Conservation (phyloP, 2,329 filamentous ascomycete species). For the Beauveria scarabaeidicola region DNA sequence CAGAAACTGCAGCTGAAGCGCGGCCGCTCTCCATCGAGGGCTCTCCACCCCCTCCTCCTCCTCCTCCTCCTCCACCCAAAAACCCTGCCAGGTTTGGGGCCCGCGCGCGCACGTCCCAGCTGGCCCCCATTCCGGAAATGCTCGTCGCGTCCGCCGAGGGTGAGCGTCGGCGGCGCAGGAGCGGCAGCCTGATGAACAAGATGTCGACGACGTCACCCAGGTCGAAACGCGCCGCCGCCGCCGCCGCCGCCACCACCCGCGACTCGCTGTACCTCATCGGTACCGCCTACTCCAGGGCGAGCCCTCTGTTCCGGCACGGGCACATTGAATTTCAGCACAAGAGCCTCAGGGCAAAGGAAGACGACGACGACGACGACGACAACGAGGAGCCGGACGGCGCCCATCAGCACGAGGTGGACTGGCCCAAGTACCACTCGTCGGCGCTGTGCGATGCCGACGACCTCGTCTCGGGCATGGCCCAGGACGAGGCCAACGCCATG, state of each 20-base stretch:
- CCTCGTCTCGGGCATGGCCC: constrained; percentile 32
- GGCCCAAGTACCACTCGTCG: constrained; percentile 58
- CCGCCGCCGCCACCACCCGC: background rate
- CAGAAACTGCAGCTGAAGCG: background rate
- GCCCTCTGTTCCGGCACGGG: constrained; percentile 9
- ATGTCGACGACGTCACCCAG: background rate
- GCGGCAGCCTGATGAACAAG: background rate
- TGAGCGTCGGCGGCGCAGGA: background rate
- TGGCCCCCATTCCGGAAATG: constrained; percentile 36
- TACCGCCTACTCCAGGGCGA: constrained; percentile 4
- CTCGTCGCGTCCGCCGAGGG: constrained; percentile 14
- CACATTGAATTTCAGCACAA: constrained; percentile 8
- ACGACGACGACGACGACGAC: background rate
- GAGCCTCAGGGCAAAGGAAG: background rate
- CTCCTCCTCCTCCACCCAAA: constrained; percentile 10
- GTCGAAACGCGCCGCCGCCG: constrained; percentile 7
- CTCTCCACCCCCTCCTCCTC: constrained; percentile 3
- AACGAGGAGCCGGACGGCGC: constrained; percentile 12
- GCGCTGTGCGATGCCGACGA: constrained; percentile 50
- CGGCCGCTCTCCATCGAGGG: background rate
- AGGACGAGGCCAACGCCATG: constrained; percentile 37
- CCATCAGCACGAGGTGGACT: constrained; percentile 40
- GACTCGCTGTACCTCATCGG: constrained; percentile 8
- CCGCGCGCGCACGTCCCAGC: constrained; percentile 17
- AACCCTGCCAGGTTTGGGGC: constrained; percentile 11